Evolutionary conservation across 2,329 filamentous ascomycete species (phyloP).

Genomic region (Fusarium tricinctum): DNA sequence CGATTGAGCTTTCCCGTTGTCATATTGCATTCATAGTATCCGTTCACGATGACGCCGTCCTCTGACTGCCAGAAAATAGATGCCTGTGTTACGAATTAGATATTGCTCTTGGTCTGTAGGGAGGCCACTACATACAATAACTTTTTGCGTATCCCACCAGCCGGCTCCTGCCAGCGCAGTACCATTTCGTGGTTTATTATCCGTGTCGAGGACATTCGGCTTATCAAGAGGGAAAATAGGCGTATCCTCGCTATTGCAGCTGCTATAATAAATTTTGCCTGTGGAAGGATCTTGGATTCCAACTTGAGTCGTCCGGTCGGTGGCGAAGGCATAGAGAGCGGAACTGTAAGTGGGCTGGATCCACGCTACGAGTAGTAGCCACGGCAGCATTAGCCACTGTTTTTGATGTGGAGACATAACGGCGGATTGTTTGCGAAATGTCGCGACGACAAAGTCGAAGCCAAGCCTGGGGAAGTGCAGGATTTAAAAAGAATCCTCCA

Average conservation of each 20-base stretch:
- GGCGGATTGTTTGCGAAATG: background rate
- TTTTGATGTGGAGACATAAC: conserved; percentile 9
- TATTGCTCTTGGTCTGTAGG: background rate
- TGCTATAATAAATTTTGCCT: conserved; percentile 7
- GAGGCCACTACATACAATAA: background rate
- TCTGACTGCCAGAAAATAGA: conserved; percentile 7
- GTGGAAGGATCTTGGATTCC: conserved; percentile 5
- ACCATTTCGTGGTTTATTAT: conserved; percentile 5
- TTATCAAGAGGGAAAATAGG: conserved; percentile 11
- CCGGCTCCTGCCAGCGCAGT: conserved; percentile 4
- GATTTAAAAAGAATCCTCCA: conserved; percentile 7
- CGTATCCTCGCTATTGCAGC: conserved; percentile 4
- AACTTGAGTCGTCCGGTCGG: conserved; percentile 8
- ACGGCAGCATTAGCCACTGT: conserved; percentile 1
- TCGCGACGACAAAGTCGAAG: background rate
- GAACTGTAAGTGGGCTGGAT: background rate
- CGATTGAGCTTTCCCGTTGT: background rate
- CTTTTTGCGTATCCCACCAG: conserved; percentile 8
- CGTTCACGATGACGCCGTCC: conserved; percentile 5
- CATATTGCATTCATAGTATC: conserved; percentile 9
- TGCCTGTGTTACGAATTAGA: background rate
- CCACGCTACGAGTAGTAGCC: conserved; percentile 4
- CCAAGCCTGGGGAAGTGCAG: background rate
- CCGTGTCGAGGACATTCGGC: conserved; percentile 5
- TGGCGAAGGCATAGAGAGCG: conserved; percentile 6